Conservation (phyloP, 164 flowering plant genomes). For the Aristolochia californica region DNA sequence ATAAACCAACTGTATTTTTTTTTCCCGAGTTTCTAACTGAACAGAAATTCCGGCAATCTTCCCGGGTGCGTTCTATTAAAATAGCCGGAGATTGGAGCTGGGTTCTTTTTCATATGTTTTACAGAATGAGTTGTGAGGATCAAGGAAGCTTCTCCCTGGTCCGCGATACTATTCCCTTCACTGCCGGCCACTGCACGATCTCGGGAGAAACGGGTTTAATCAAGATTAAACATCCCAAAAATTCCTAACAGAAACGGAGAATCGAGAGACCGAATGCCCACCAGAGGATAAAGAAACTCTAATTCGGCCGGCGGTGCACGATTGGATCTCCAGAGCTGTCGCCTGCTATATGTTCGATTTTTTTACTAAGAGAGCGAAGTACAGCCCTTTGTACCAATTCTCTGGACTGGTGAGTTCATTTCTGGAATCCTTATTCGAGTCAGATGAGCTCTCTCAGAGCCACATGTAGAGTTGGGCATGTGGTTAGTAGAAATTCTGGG, state of each 20-base stretch:
- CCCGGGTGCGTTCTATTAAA: background rate
- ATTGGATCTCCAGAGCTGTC: background rate
- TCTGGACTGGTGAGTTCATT: background rate
- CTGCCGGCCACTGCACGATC: slow-evolving; percentile 2
- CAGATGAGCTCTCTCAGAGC: too few species aligned
- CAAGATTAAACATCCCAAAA: background rate
- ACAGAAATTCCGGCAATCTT: slow-evolving; percentile 1
- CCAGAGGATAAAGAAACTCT: background rate
- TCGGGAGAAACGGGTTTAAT: background rate
- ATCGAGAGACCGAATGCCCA: background rate
- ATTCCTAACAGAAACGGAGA: too few species aligned
- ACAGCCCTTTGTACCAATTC: background rate
- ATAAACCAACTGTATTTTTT: too few species aligned
- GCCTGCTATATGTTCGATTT: background rate
- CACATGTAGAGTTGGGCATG: too few species aligned
- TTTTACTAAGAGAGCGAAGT: background rate
- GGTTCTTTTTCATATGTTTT: background rate
- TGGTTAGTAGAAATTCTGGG: too few species aligned
- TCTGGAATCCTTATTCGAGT: background rate
- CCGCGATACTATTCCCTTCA: background rate
- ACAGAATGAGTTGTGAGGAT: background rate
- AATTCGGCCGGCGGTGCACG: slow-evolving; percentile 1
- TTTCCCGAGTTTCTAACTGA: background rate
- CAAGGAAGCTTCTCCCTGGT: too few species aligned
- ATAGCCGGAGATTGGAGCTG: too few species aligned